Percentiles rank a stretch among this genome's conserved stretches.
Conservation (phyloP, 2,329 filamentous ascomycete species). For the Ophiostoma ulmi region DNA sequence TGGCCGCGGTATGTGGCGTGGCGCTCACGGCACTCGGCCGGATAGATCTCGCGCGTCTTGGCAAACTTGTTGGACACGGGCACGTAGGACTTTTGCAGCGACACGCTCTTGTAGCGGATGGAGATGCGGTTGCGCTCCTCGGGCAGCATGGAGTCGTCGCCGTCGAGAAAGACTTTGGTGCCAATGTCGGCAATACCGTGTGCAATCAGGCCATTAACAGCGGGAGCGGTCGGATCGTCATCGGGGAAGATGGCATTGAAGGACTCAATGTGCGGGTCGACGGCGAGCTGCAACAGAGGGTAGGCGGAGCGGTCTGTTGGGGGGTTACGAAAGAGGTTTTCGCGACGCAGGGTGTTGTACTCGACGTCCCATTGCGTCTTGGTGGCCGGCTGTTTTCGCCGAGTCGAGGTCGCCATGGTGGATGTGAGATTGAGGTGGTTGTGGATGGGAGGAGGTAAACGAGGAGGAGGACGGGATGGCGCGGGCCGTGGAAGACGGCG, state of each 20-base stretch:
- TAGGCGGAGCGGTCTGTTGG: constrained; percentile 84
- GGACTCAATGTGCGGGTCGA: constrained; percentile 87
- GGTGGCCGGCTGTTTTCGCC: constrained; percentile 40
- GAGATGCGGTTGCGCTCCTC: constrained; percentile 67
- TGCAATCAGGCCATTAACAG: constrained; percentile 50
- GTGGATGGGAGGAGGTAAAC: neutral
- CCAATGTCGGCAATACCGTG: constrained; percentile 84
- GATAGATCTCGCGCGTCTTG: constrained; percentile 77
- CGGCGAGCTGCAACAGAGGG: constrained; percentile 76
- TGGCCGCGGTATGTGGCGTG: constrained; percentile 88
- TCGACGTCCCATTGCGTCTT: constrained; percentile 74
- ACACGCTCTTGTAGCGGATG: constrained; percentile 74
- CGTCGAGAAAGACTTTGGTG: constrained; percentile 80
- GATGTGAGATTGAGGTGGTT: neutral
- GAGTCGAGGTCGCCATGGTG: constrained; percentile 26
- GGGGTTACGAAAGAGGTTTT: constrained; percentile 83
- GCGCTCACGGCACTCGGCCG: constrained; percentile 88
- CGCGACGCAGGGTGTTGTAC: constrained; percentile 79
- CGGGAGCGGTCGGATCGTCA: constrained; percentile 46
- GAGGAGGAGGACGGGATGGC: neutral
- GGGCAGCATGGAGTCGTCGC: constrained; percentile 57
- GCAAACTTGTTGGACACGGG: constrained; percentile 80
- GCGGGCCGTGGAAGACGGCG: neutral
- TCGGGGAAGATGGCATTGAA: constrained; percentile 81
- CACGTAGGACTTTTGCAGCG: constrained; percentile 74